A percentile compares a stretch with the other conserved stretches of the same genome.
Evolutionary conservation across 129 eudicot species (phyloP).

Genomic region (Silybum marianum): DNA sequence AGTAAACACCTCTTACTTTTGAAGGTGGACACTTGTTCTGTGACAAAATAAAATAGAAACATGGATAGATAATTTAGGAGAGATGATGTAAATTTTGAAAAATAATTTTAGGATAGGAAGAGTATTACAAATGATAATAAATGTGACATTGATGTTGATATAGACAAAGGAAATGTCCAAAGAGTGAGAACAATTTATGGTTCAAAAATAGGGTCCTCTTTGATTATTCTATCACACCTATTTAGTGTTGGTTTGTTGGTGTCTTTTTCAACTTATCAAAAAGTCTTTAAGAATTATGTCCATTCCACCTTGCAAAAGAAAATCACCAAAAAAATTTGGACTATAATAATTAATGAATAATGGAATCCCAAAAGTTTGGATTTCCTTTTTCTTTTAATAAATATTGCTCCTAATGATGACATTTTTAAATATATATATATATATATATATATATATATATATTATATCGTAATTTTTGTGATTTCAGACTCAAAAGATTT

Average conservation of each 20-base stretch:
- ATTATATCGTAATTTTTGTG: too few species aligned
- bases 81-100: too few species aligned
- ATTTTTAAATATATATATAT: too few species aligned
- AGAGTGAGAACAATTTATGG: conserved; percentile 20
- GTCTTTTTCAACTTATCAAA: conserved; percentile 19
- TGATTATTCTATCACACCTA: conserved; percentile 9
- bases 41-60: too few species aligned
- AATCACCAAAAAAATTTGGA: not conserved
- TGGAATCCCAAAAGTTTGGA: conserved; percentile 10
- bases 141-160: not conserved
- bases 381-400: not conserved
- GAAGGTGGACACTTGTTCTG: too few species aligned
- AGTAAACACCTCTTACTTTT: too few species aligned
- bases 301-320: not conserved
- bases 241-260: conserved; percentile 4
- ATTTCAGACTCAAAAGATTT: too few species aligned
- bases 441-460: too few species aligned
- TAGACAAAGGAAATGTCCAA: conserved; percentile 3
- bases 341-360: not conserved
- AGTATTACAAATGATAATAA: too few species aligned
- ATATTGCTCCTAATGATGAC: too few species aligned
- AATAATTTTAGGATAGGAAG: not conserved
- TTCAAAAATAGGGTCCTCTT: conserved; percentile 10
- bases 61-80: too few species aligned
- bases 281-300: not conserved